Base-by-base conservation (phyloP, 306 rosid species). In the Trifolium repens region DNA sequence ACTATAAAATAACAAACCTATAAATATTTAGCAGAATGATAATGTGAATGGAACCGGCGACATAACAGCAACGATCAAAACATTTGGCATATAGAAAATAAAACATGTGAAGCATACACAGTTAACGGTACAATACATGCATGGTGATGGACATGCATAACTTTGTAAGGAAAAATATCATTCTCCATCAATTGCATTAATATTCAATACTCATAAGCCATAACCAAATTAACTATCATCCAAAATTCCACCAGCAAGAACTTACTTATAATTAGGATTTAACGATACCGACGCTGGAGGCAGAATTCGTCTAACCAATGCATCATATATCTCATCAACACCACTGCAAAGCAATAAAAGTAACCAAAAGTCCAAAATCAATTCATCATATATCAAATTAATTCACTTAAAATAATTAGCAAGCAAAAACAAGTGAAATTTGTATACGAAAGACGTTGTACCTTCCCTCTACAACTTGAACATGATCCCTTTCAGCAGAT, bases 241-340 rank as follows among this genome's bases (percentile, higher is more conserved):
- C 14, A 43, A 42, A 58, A 79, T 54, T 78, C 69, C 60, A 17
- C 49, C 75, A 71, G 74, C 73, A 61, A 66, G 5, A 84, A 81
- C 91, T 84, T 72, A 94, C 97, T 89, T 94, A 64, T 66, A 42
- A 72, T 85, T 79, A 61, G 96, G 84, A 77, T 82, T 85, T n/a
- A 91, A 81, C 27, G 78, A 63, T 14, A 72, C 80, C 13, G 84
- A 82, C 2, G 83, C 90, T 4, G 68, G 77, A 72, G 87, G 85
- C 75, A 87, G 84, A 78, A 94, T 86, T 57, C 89, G 88, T 66
- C 58, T 52, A 39, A 88, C 98, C 87, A 94, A 83, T 77, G 89
- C 81, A 84, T 90, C 96, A 67, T 89, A 91, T 76, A 94, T 72
- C 53, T 90, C 96, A 27, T 88, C 89, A 19, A 92, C 89, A 65